Evolutionary conservation across 164 flowering plant genomes (phyloP).

Genomic region (Umbellularia californica): DNA sequence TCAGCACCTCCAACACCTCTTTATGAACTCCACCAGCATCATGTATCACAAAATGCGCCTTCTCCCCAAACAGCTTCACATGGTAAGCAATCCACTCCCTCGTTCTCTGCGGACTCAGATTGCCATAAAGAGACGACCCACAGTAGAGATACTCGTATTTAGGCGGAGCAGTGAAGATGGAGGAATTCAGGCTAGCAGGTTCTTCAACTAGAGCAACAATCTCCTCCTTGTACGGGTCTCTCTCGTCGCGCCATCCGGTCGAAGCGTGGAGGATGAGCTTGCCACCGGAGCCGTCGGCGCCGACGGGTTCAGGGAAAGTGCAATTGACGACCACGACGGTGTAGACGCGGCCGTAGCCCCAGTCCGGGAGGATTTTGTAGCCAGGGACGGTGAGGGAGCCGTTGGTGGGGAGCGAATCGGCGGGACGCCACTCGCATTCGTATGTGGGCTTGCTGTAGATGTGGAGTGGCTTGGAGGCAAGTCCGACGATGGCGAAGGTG

Average conservation of each 20-base stretch:
- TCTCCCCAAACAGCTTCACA: constrained; percentile 59
- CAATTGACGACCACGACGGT: constrained; percentile 87
- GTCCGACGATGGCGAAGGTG: constrained; percentile 51
- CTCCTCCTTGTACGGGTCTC: constrained; percentile 35
- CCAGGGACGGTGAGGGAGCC: constrained; percentile 23
- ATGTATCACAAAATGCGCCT: constrained; percentile 78
- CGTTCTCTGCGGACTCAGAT: constrained; percentile 73
- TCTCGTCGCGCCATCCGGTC: constrained; percentile 43
- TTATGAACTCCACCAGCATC: constrained; percentile 90
- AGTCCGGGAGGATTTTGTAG: constrained; percentile 64
- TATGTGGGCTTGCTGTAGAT: constrained; percentile 39
- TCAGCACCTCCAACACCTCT: constrained; percentile 72
- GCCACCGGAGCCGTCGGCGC: constrained; percentile 56
- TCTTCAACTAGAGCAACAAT: constrained; percentile 46
- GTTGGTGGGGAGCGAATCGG: constrained; percentile 16
- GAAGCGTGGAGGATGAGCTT: constrained; percentile 48
- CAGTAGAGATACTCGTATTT: constrained; percentile 79
- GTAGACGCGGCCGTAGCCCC: constrained; percentile 96
- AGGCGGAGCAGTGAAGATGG: constrained; percentile 26
- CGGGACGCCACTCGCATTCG: constrained; percentile 50
- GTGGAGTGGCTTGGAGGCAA: constrained; percentile 54
- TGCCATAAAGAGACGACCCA: constrained; percentile 78
- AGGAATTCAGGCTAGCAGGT: constrained; percentile 33
- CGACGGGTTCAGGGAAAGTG: constrained; percentile 50
- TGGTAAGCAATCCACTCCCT: constrained; percentile 96